phyloP scores from a whole-genome alignment of 768 basidiomycete genomes.

The Phylloporus sp. region DNA sequence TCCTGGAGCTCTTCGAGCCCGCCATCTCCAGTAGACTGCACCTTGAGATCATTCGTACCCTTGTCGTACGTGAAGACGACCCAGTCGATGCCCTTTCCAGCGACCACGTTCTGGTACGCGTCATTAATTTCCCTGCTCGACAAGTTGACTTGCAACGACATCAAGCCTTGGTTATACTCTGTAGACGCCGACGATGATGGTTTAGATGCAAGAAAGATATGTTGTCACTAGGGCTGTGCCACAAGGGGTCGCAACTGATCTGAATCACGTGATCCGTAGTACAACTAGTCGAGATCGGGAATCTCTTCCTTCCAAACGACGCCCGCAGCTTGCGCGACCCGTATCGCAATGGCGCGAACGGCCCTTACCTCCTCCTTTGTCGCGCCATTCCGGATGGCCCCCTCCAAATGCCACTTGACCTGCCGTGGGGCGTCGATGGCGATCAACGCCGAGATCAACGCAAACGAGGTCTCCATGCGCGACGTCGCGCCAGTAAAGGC shows the following conservation, averaged over 20 bases:
- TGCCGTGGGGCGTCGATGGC: conserved; percentile 59
- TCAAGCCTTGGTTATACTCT: too few relatives aligned
- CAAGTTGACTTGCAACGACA: conserved; percentile 80
- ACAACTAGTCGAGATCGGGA: conserved; percentile 34
- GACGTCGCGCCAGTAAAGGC: conserved; percentile 44
- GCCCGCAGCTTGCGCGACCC: conserved; percentile 44
- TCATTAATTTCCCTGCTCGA: conserved; percentile 64
- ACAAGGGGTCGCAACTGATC: neutral
- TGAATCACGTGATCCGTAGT: conserved; percentile 16
- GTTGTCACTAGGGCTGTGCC: neutral
- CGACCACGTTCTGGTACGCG: conserved; percentile 73
- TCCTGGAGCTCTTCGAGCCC: conserved; percentile 89
- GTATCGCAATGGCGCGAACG: conserved; percentile 51
- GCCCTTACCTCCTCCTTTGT: conserved; percentile 47
- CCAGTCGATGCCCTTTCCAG: conserved; percentile 68
- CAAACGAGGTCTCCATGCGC: conserved; percentile 52
- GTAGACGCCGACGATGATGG: too few relatives aligned
- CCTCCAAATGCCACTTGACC: conserved; percentile 59
- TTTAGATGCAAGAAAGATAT: neutral
- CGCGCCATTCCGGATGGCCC: conserved; percentile 52
- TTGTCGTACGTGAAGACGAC: conserved; percentile 75
- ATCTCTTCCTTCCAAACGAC: conserved; percentile 48
- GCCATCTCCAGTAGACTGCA: conserved; percentile 80
- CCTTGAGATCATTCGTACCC: conserved; percentile 80
- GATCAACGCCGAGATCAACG: conserved; percentile 57